Evolutionary conservation across 2,329 filamentous ascomycete genomes (phyloP).

Genomic region (Xylariaceae sp.): DNA sequence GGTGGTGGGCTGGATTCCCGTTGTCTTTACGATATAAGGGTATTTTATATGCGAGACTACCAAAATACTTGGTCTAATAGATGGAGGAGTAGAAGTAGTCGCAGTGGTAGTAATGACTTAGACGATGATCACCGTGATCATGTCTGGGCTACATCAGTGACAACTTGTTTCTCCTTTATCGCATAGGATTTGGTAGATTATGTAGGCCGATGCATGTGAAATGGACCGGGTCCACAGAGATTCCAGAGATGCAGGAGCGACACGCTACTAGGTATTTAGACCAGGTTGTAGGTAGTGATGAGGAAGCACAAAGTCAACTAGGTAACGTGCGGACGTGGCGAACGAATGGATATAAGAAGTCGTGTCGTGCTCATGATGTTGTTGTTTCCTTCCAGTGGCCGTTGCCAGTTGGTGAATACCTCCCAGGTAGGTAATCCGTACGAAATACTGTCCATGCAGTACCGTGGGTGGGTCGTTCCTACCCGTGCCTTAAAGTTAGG

Average conservation of each 20-base stretch:
- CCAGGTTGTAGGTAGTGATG: not conserved
- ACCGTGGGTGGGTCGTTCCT: no score
- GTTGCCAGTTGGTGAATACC: not conserved
- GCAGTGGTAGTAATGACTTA: not conserved
- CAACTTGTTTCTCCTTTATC: not conserved
- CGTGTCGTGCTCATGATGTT: not conserved
- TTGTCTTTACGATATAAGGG: not conserved
- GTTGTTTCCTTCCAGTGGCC: not conserved
- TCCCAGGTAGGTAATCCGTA: no score
- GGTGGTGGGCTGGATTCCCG: no score
- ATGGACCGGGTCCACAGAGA: constrained; percentile 3
- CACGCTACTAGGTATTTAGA: not conserved
- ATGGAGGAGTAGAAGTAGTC: not conserved
- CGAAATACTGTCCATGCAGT: no score
- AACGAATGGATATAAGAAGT: not conserved
- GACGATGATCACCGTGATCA: not conserved
- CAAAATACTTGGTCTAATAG: not conserved
- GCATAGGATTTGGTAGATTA: not conserved
- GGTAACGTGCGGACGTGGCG: not conserved
- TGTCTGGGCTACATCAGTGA: not conserved
- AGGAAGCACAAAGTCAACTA: not conserved
- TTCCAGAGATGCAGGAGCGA: not conserved
- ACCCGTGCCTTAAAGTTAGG: no score
- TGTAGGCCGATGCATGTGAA: not conserved
- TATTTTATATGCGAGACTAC: not conserved